Percentiles rank a stretch among this genome's conserved stretches.
Conservation (phyloP, 345 rosid genomes). For the Gossypium rotundifolium region DNA sequence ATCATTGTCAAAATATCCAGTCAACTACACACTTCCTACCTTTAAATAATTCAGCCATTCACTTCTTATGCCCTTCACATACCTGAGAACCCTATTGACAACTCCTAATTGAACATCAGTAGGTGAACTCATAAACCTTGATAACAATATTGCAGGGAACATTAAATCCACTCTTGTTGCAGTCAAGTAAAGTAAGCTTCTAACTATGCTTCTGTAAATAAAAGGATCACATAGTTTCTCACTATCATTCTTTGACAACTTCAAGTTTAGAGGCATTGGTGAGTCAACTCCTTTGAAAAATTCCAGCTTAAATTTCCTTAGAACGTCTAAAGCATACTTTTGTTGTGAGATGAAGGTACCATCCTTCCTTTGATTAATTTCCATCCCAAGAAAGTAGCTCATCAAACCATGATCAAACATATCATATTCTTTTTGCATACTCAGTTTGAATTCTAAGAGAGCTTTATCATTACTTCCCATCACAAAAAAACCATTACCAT, state of each 20-base stretch:
- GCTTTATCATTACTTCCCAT: background rate
- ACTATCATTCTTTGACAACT: too few species aligned
- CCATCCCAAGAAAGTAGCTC: too few species aligned
- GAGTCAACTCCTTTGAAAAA: too few species aligned
- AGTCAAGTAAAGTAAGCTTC: too few species aligned
- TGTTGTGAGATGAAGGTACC: background rate
- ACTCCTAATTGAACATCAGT: too few species aligned
- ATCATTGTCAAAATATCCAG: background rate
- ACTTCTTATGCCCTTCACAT: background rate
- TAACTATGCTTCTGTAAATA: too few species aligned
- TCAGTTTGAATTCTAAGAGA: background rate
- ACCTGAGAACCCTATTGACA: background rate
- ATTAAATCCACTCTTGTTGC: too few species aligned
- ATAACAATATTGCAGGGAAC: too few species aligned
- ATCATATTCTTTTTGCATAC: background rate
- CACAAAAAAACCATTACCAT: background rate
- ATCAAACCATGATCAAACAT: background rate
- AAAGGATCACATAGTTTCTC: too few species aligned
- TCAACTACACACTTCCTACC: background rate
- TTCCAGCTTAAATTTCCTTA: background rate
- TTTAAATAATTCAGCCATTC: background rate
- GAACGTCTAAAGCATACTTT: background rate
- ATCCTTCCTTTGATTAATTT: too few species aligned
- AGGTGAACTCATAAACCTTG: too few species aligned
- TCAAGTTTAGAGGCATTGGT: too few species aligned